These are phyloP conservation scores for Cercospora berteroae DNA, from an alignment of 2,329 filamentous ascomycete species.

Conservation along the genomic window DNA sequence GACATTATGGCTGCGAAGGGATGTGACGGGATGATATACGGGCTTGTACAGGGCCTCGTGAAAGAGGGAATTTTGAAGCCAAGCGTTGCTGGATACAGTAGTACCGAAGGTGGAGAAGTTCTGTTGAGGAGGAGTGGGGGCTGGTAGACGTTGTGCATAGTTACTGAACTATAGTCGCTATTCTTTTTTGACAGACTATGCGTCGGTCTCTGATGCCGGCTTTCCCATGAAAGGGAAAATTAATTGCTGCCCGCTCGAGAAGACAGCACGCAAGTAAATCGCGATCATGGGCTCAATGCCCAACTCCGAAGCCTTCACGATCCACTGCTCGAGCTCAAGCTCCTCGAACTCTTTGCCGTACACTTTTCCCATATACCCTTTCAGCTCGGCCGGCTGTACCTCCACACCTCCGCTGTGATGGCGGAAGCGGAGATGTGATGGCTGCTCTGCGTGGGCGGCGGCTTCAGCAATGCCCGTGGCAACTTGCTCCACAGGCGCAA, in stretches of 20 bases:
- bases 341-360: conserved; percentile 15
- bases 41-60: conserved; percentile 53
- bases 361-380: conserved; percentile 13
- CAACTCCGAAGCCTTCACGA: conserved; percentile 12
- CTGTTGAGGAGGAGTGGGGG: conserved; percentile 33
- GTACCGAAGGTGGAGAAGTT: conserved; percentile 43
- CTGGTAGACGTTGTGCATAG: neutral
- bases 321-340: conserved; percentile 21
- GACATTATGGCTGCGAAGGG: conserved; percentile 59
- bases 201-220: neutral
- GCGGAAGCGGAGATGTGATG: conserved; percentile 10
- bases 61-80: conserved; percentile 49
- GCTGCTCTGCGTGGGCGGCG: neutral
- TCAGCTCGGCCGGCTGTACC: conserved; percentile 16
- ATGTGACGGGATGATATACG: conserved; percentile 60
- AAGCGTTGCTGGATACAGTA: conserved; percentile 46
- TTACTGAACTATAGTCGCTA: neutral
- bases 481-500: conserved; percentile 16
- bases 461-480: conserved; percentile 10
- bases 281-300: conserved; percentile 24
- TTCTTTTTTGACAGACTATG: neutral
- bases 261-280: conserved; percentile 16
- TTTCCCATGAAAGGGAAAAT: conserved; percentile 24
- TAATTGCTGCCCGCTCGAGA: conserved; percentile 3
- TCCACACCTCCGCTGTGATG: conserved; percentile 20